Base-by-base conservation (phyloP, 2,329 filamentous ascomycete species). In the Huntiella bhutanensis region DNA sequence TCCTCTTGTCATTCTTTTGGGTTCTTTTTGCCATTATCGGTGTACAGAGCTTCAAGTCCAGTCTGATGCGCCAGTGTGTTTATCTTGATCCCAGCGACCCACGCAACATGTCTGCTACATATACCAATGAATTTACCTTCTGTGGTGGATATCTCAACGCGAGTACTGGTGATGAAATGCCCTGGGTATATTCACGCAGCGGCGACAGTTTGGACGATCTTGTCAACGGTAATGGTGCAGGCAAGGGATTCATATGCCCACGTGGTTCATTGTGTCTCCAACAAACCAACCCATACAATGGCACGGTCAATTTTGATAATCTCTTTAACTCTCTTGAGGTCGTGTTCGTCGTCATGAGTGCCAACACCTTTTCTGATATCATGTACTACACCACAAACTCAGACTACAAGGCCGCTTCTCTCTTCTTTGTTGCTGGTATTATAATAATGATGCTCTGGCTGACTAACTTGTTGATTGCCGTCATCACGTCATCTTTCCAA, bases 401-500 rank as follows among this genome's bases (percentile, higher is more conserved):
- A 19, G 91, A 98, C 59, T 96, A 93, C 55, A 71, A 93, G 5
- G 73, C 83, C 12, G 77, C 86, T 3, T 84, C 87, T 1, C 65
- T 96, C 2, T 98, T 78, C 56, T 80, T 80, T 47, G 76, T 69
- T 19, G 73, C 70, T 10, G 73, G 72, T 17, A 88, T 94, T 58
- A 77, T 98, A 56, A 84, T 98, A 52, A 75, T 98, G 69, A 91
- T 85, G 66, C 70, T 98, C 43, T 98, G 91, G 91, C 73, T 98
- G 56, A 86, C 92, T 52, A 96, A 95, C 60, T 73, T 98, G 63
- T 62, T 82, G 41, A 93, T 98, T 57, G 91, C 91, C 3, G 91
- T 98, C 55, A 98, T 98, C 58, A 98, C 91, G 0, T 94, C 91
- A 4, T 95, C 88, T 1, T 98, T 98, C 57, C 91, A 98, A 59